Conservation (phyloP, 148 eudicot species). For the Arbutus unedo region DNA sequence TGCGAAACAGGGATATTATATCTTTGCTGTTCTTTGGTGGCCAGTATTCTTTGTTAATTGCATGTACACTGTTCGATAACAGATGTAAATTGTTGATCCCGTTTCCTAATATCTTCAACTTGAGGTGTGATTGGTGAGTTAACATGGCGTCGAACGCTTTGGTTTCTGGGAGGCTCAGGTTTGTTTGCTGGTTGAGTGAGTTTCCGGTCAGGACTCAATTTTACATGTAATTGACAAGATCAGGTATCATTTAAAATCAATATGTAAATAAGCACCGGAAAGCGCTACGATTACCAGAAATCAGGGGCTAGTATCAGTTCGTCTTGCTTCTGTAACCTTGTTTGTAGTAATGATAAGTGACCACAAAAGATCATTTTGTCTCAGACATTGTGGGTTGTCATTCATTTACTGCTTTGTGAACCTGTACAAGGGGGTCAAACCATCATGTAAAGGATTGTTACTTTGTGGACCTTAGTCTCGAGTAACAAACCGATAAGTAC, state of each 20-base stretch:
- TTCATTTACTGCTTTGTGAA: neutral
- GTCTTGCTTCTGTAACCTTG: neutral
- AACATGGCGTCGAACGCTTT: neutral
- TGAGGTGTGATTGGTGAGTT: neutral
- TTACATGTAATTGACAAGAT: neutral
- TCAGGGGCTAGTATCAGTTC: neutral
- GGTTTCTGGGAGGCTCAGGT: conserved; percentile 4
- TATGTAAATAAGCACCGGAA: neutral
- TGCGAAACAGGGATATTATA: neutral
- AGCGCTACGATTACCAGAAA: neutral
- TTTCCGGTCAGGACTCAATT: too few relatives aligned
- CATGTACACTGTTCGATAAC: neutral
- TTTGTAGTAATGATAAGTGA: neutral
- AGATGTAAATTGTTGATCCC: neutral
- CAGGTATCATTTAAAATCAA: neutral
- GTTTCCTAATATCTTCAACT: neutral
- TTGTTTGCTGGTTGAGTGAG: too few relatives aligned
- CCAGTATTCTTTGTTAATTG: neutral
- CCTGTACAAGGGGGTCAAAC: neutral
- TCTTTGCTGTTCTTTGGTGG: neutral
- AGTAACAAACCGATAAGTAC: neutral
- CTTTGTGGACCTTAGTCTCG: neutral
- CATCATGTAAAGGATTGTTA: neutral
- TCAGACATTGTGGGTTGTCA: neutral
- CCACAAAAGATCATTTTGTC: neutral